These are phyloP conservation scores for Cyphellophora europaea DNA, from an alignment of 2,329 filamentous ascomycete species.

Conservation along the genomic window DNA sequence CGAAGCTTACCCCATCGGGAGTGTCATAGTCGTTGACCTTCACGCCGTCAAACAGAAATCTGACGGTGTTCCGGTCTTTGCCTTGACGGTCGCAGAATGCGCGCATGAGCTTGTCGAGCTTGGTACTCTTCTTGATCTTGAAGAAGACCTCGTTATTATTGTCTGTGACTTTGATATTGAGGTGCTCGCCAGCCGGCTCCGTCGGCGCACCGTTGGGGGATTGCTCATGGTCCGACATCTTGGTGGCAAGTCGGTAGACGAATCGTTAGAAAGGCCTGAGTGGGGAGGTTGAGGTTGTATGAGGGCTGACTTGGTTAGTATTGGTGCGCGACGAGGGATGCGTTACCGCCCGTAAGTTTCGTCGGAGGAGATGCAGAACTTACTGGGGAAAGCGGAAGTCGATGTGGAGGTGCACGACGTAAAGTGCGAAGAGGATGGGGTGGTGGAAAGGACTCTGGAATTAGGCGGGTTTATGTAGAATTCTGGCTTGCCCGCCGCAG, in stretches of 20 bases:
- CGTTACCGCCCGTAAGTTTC: too few relatives aligned
- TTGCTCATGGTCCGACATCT: slow-evolving; percentile 19
- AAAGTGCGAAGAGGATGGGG: too few relatives aligned
- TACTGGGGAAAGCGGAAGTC: too few relatives aligned
- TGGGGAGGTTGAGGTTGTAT: too few relatives aligned
- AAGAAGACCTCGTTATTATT: slow-evolving; percentile 99
- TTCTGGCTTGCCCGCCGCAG: too few relatives aligned
- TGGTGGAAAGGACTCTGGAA: too few relatives aligned
- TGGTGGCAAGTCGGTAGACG: background rate
- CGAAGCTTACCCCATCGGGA: slow-evolving; percentile 70
- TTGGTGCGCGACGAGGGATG: too few relatives aligned
- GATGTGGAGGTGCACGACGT: too few relatives aligned
- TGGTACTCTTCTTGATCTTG: slow-evolving; percentile 94
- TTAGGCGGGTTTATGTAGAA: too few relatives aligned
- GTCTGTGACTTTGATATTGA: slow-evolving; percentile 99
- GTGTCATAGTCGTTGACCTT: slow-evolving; percentile 83
- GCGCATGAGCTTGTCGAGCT: slow-evolving; percentile 95
- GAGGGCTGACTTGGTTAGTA: too few relatives aligned
- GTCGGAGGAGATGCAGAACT: too few relatives aligned
- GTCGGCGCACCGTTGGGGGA: slow-evolving; percentile 16
- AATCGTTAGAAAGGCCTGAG: too few relatives aligned
- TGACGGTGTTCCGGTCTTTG: slow-evolving; percentile 72
- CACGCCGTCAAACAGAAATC: slow-evolving; percentile 93
- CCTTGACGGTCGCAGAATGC: slow-evolving; percentile 96
- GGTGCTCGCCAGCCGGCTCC: slow-evolving; percentile 56